Evolutionary conservation across 495 filamentous ascomycete species (phyloP).

Genomic region (Articulospora tetracladia): DNA sequence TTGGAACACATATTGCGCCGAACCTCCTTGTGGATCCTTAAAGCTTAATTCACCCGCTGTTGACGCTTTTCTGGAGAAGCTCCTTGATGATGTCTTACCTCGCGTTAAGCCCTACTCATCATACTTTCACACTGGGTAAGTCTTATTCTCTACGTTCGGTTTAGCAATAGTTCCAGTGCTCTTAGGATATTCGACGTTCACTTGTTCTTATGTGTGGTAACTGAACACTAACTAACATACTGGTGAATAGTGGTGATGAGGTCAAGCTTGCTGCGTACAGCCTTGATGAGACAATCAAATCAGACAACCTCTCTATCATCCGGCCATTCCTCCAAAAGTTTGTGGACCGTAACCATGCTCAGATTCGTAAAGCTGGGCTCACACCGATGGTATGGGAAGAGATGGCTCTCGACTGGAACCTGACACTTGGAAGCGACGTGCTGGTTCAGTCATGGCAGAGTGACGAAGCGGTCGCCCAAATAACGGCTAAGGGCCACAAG

Average conservation of each 20-base stretch:
- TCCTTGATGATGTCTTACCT: conserved; percentile 71
- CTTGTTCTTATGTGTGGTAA: background rate
- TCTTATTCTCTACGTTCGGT: too few relatives aligned
- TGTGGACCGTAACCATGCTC: conserved; percentile 58
- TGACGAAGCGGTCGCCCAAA: conserved; percentile 46
- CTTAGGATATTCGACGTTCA: too few relatives aligned
- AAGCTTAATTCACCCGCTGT: conserved; percentile 68
- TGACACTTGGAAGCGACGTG: conserved; percentile 58
- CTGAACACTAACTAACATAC: background rate
- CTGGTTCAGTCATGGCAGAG: conserved; percentile 74
- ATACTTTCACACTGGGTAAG: conserved; percentile 71
- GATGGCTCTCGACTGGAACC: conserved; percentile 70
- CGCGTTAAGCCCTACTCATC: conserved; percentile 58
- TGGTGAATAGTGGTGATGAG: conserved; percentile 57
- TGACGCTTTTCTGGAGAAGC: conserved; percentile 59
- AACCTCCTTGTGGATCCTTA: conserved; percentile 73
- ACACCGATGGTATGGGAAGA: conserved; percentile 80
- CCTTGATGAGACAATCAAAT: conserved; percentile 64
- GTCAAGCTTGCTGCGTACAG: conserved; percentile 69
- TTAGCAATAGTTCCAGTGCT: too few relatives aligned
- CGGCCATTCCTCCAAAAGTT: conserved; percentile 70
- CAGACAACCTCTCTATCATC: conserved; percentile 56
- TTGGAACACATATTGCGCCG: conserved; percentile 62
- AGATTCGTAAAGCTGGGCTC: conserved; percentile 53
- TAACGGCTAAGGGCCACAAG: conserved; percentile 58